Percentiles rank a stretch among this genome's conserved stretches.
Evolutionary conservation across 2,329 filamentous ascomycete species (phyloP).

Genomic region (Pseudogymnoascus sp.): DNA sequence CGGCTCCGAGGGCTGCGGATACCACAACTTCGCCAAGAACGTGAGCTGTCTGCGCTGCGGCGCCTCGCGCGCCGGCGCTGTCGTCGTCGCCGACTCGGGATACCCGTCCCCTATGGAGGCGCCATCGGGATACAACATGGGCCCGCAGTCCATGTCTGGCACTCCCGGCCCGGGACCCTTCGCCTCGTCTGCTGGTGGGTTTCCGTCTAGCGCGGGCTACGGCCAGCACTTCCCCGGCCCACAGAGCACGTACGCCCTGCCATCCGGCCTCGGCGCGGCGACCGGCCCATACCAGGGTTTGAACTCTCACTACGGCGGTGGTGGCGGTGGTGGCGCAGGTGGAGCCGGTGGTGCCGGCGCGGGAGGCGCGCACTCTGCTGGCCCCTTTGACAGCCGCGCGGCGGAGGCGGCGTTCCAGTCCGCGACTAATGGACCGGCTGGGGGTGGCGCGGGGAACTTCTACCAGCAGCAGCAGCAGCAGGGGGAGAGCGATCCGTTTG

Average conservation of each 20-base stretch:
- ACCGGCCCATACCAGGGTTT: constrained; percentile 69
- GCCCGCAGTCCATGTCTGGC: constrained; percentile 76
- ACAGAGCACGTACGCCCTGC: constrained; percentile 81
- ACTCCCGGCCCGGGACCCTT: constrained; percentile 72
- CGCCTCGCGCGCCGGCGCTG: constrained; percentile 85
- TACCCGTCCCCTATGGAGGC: constrained; percentile 88
- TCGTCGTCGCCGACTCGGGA: constrained; percentile 87
- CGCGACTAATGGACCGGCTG: constrained; percentile 71
- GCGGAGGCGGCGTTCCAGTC: constrained; percentile 92
- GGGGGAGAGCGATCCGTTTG: constrained; percentile 66
- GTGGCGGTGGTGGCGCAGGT: constrained; percentile 23
- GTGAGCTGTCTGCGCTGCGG: constrained; percentile 95
- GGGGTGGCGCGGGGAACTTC: constrained; percentile 61
- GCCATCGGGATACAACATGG: constrained; percentile 75
- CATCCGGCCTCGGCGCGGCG: constrained; percentile 72
- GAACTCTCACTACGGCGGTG: constrained; percentile 58
- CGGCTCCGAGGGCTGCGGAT: constrained; percentile 91
- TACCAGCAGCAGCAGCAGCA: constrained; percentile 40
- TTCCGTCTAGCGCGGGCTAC: constrained; percentile 56
- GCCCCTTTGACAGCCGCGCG: constrained; percentile 85
- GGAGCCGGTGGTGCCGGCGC: constrained; percentile 64
- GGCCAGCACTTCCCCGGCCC: constrained; percentile 80
- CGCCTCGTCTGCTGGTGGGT: constrained; percentile 58
- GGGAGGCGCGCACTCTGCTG: constrained; percentile 74
- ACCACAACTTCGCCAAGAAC: constrained; percentile 99